Base-by-base conservation (phyloP, 345 rosid species). In the Hibiscus trionum region DNA sequence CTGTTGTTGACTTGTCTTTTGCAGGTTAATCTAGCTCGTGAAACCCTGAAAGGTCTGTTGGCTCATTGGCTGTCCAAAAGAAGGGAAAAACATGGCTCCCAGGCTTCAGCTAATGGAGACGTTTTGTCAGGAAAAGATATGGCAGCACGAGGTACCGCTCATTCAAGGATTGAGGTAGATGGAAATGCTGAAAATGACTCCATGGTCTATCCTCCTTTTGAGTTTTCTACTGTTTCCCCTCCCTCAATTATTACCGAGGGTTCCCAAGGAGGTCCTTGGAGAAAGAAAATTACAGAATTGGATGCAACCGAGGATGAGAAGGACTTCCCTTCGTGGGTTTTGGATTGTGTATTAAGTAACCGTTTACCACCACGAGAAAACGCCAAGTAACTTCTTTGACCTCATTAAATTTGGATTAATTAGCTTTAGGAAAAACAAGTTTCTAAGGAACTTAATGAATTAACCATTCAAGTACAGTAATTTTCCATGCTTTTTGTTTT, bases 161-260 rank as follows among this genome's bases (percentile, higher is more conserved):
- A 81, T 87, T 86, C 91, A 75, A 87, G 87, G 81, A 62, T 76
- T 59, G 93, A 90, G 71, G 87, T 84, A 14, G 99, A 93, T 77
- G 87, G 87, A 42, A 81, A 73, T 80, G 85, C 83, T 69, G 96
- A 83, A 16, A 91, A 82, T 80, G 98, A 96, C 70, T 86, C 95
- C 16, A 72, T 79, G 79, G 97, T 93, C 76, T 91, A 93, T 82
- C 96, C 92, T 69, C 96, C 99, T 39, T 96, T 93, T 46, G 88
- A 91, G 80, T 96, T 96, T 84, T 88, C 97, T 65, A 81, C 86
- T 3, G 78, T 72, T 75, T 88, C 91, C 29, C 91, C 98, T 62
- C 98, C 99, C 78, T 96, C 99, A 19, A 86, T 96, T 72, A 84
- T 93, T 58, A 91, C 99, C 0, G 99, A 96, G 83, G 99, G 99